Base-by-base conservation (phyloP, 2,329 filamentous ascomycete species). In the Trichoderma koningiopsis region DNA sequence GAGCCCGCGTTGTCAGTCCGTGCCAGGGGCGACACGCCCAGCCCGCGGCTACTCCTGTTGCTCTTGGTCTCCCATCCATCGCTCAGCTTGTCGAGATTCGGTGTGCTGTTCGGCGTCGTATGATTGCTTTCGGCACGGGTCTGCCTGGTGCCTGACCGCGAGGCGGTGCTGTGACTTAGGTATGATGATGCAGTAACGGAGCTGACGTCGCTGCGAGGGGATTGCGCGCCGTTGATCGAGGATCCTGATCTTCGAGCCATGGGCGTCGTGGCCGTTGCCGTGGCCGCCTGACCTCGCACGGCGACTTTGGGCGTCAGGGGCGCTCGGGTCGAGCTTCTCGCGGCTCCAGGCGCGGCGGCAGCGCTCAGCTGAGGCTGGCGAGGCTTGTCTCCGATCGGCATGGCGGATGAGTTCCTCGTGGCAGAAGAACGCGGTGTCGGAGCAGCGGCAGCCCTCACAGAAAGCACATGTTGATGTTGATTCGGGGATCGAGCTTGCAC, bases 101-200 rank as follows among this genome's bases (percentile, higher is more conserved):
- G 88, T 0, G 88, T 91, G 68, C 83, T 85, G 71, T 79, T 87
- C 4, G 92, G 90, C 1, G 93, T 93, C 37, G 86, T 87, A 70
- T 84, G 86, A 31, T 86, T 81, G 78, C 91, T 93, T 77, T 92
- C 89, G 69, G 89, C 87, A 73, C 93, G 89, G 73, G 84, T 89
- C 77, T 89, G 92, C 71, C 94, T 87, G 60, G 89, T 84, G 10
- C 91, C 91, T 10, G 93, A 93, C 72, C 94, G 88, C 62, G 93
- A 92, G 4, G 94, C 96, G 76, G 94, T 83, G 77, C 92, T 94
- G 77, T 81, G 86, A 79, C 79, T 88, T 56, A 93, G 80, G 74
- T 87, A 87, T 62, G 86, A 76, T 61, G 85, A 82, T 35, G 84
- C 81, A 10, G 88, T 83, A 56, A 86, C 85, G 56, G 84, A 79